Evolutionary conservation across 371 early-diverging fungal genomes (phyloP).

Genomic region (Nematocida sp.): DNA sequence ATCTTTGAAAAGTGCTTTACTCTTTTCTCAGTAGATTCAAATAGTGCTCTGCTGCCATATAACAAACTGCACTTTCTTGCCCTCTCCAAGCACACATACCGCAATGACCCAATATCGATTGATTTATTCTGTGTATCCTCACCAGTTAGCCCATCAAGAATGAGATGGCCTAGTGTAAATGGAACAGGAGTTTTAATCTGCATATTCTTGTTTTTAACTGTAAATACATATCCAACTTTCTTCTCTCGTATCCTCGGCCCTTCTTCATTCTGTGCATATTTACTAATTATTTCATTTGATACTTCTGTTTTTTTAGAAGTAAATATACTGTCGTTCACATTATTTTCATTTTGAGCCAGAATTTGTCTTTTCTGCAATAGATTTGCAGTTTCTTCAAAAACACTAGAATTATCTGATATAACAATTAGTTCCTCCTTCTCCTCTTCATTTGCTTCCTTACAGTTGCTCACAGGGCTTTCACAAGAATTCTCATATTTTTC

Average conservation of each 20-base stretch:
- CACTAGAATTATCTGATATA: not conserved
- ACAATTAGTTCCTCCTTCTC: not conserved
- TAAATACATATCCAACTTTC: constrained; percentile 7
- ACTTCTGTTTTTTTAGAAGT: not conserved
- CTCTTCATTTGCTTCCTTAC: not conserved
- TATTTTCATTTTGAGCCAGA: not conserved
- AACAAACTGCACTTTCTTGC: not conserved
- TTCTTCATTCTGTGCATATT: not conserved
- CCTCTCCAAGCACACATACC: constrained; percentile 26
- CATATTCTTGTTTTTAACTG: not conserved
- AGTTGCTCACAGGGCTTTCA: not conserved
- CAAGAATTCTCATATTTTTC: not conserved
- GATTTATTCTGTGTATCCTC: not conserved
- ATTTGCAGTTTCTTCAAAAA: not conserved
- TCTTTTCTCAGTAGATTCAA: constrained; percentile 30
- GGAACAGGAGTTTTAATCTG: constrained; percentile 15
- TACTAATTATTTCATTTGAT: not conserved
- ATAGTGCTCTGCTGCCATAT: constrained; percentile 20
- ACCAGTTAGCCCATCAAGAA: not conserved
- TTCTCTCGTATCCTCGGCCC: not conserved
- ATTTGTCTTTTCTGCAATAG: not conserved
- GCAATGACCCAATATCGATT: not conserved
- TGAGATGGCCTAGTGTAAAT: constrained; percentile 25
- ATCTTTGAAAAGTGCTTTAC: constrained; percentile 13
- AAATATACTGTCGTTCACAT: not conserved